These are phyloP conservation scores for Saussurea involucrata DNA, from an alignment of 129 eudicot genomes.

Conservation along the genomic window DNA sequence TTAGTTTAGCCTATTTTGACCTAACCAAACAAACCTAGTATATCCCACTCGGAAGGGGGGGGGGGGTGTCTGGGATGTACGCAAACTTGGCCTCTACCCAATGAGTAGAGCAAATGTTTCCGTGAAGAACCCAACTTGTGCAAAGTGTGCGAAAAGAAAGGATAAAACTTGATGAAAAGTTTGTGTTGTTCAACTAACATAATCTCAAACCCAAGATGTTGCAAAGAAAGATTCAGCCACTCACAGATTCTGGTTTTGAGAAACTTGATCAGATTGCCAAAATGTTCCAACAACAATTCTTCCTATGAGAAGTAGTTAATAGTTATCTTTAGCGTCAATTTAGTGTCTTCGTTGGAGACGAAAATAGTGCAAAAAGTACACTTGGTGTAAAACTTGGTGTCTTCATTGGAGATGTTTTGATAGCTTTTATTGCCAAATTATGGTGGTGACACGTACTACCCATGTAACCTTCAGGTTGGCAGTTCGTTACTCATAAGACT, in stretches of 20 bases:
- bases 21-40: background rate
- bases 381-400: too few species aligned
- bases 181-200: background rate
- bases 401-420: background rate
- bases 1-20: background rate
- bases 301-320: constrained; percentile 47
- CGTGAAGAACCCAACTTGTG: too few species aligned
- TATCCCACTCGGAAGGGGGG: too few species aligned
- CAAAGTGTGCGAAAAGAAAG: too few species aligned
- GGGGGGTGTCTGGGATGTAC: too few species aligned
- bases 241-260: constrained; percentile 87
- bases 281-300: constrained; percentile 86
- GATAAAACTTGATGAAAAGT: background rate
- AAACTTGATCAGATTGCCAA: constrained; percentile 83
- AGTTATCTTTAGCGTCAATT: background rate
- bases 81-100: too few species aligned
- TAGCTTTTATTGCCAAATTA: background rate
- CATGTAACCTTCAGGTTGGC: background rate
- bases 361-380: background rate
- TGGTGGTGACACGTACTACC: background rate
- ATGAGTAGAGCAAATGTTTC: too few species aligned
- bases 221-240: constrained; percentile 23
- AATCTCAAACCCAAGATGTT: background rate
- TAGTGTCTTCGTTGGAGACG: background rate
- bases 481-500: background rate